Base-by-base conservation (phyloP, 495 filamentous ascomycete species). In the Pyronema domesticum region DNA sequence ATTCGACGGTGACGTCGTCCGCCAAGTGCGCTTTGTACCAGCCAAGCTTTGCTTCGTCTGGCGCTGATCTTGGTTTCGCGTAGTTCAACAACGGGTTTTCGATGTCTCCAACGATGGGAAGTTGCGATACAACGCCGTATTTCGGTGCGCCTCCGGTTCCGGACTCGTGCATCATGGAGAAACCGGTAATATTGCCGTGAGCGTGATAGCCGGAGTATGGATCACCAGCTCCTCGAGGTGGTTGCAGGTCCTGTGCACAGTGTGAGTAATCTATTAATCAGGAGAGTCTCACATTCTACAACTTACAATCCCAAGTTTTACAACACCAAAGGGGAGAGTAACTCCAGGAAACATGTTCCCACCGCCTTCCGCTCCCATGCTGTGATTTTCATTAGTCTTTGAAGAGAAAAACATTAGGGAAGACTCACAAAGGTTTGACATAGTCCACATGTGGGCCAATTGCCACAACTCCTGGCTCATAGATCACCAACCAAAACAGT, bases 141-240 rank as follows among this genome's bases (percentile, higher is more conserved):
- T 84, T 86, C 1, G 82, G 81, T 3, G 81, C 80, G 10, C 82
- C 82, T 1, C 83, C 83, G 7, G 80, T 87, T 3, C 82, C 47
- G 49, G 76, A 78, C 64, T 85, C 82, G 60, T 86, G 82, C 72
- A 83, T 80, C 72, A 85, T 70, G 42, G 76, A 80, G 65, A 86
- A 85, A 7, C 79, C 82, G 7, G 74, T 79, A 58, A 86, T 75
- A 11, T 74, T 72, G 6, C 81, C 81, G 3, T 56, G 62, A 3
- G 78, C 61, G 15, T 75, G 68, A 60, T 80, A 82, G 3, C 81
- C 82, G 6, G 80, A 80, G 59, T 84, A 85, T 34, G 77, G 70
- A 59, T 85, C 81, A 44, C 69, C 72, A 14, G 73, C 66, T 10
- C 57, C 60, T 17, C 40, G n/a, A 8, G 51, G 54, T 55, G 75